Conservation (phyloP, 192 early-diverging fungal species). For the Coemansia sp. region DNA sequence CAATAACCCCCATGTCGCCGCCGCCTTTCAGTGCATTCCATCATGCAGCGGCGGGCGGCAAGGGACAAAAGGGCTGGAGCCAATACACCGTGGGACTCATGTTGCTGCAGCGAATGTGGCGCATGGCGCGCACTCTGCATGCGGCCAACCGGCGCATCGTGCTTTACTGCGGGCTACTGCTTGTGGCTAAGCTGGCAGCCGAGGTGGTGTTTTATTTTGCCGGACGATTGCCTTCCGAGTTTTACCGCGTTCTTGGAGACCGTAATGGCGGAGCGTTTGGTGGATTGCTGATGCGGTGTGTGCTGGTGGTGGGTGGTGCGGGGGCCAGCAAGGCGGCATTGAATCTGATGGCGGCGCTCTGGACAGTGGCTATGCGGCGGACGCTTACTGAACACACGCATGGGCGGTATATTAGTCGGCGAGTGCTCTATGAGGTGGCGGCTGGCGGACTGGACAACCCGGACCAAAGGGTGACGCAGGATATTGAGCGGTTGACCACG, state of each 20-base stretch:
- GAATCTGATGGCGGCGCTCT: slow-evolving; percentile 58
- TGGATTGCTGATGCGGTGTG: slow-evolving; percentile 52
- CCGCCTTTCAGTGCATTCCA: no score
- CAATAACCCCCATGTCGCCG: background rate
- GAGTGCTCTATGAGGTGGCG: slow-evolving; percentile 58
- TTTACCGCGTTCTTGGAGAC: slow-evolving; percentile 68
- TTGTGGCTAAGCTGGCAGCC: slow-evolving; percentile 24
- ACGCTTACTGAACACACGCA: slow-evolving; percentile 65
- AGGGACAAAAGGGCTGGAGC: no score
- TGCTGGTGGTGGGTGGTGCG: slow-evolving; percentile 56
- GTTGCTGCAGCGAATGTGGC: slow-evolving; percentile 22
- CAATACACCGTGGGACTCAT: slow-evolving; percentile 27
- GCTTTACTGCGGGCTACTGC: slow-evolving; percentile 16
- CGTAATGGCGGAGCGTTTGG: slow-evolving; percentile 61
- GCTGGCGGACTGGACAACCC: slow-evolving; percentile 65
- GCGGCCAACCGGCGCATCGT: slow-evolving; percentile 13
- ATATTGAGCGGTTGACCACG: slow-evolving; percentile 73
- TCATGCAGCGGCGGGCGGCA: no score
- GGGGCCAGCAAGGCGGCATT: slow-evolving; percentile 59
- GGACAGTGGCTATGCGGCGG: slow-evolving; percentile 60
- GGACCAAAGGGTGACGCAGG: slow-evolving; percentile 89
- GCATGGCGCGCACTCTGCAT: slow-evolving; percentile 15
- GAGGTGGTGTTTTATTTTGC: slow-evolving; percentile 60
- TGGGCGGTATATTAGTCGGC: slow-evolving; percentile 56
- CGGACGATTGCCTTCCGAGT: slow-evolving; percentile 67